Evolutionary conservation across 2,329 filamentous ascomycete genomes (phyloP).

Genomic region (Alternaria burnsii): DNA sequence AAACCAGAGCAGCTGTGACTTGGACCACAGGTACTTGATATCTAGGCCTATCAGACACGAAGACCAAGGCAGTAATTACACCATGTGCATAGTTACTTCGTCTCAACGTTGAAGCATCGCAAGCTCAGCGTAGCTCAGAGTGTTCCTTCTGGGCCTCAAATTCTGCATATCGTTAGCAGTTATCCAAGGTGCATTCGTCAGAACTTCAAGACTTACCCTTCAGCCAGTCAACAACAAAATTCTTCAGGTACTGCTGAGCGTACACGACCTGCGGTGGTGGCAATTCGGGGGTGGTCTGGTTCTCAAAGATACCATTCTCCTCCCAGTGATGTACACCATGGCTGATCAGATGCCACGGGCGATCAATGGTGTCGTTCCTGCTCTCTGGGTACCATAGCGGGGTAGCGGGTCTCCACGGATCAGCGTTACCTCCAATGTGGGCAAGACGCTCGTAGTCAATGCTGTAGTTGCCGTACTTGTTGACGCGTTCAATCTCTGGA

Average conservation of each 20-base stretch:
- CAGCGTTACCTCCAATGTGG: slow-evolving; percentile 77
- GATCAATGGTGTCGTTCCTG: slow-evolving; percentile 66
- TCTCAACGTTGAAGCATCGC: background rate
- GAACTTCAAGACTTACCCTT: slow-evolving; percentile 44
- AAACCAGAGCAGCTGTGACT: background rate
- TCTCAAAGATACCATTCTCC: slow-evolving; percentile 71
- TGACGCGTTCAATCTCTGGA: slow-evolving; percentile 72
- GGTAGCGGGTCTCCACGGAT: slow-evolving; percentile 81
- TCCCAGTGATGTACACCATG: slow-evolving; percentile 86
- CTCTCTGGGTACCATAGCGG: slow-evolving; percentile 71
- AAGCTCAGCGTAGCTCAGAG: slow-evolving; percentile 1
- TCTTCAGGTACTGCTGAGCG: slow-evolving; percentile 65
- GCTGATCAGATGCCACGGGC: slow-evolving; percentile 77
- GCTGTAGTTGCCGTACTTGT: slow-evolving; percentile 77
- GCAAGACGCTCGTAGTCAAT: slow-evolving; percentile 80
- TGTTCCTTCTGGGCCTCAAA: slow-evolving; percentile 8
- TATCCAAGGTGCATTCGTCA: background rate
- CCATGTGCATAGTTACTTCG: background rate
- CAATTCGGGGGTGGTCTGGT: slow-evolving; percentile 66
- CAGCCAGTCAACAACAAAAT: slow-evolving; percentile 74
- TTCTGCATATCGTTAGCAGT: slow-evolving; percentile 2
- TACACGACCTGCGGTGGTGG: slow-evolving; percentile 68
- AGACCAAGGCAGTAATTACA: background rate
- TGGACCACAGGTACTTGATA: background rate
- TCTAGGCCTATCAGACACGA: background rate